A percentile compares a stretch with the other conserved stretches of the same genome.
These are phyloP conservation scores for Cicer bijugum DNA, from an alignment of 306 rosid genomes.

Conservation along the genomic window DNA sequence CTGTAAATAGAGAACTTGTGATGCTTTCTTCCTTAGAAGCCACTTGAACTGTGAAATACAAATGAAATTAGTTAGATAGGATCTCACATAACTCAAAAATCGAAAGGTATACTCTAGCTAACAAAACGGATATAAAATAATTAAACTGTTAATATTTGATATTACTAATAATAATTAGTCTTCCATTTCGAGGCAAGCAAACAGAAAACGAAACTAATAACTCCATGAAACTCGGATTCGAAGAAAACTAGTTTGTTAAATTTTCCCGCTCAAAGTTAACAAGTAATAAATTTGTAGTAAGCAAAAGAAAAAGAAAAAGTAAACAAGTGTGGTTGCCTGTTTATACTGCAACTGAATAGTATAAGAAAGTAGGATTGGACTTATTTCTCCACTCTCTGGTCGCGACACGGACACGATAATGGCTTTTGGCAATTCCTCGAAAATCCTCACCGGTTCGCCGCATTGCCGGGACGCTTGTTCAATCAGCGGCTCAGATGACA, in stretches of 20 bases:
- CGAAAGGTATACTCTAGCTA: background rate
- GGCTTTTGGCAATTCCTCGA: slow-evolving; percentile 75
- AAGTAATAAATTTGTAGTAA: background rate
- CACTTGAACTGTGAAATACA: slow-evolving; percentile 74
- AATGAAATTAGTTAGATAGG: slow-evolving; percentile 38
- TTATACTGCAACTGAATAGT: slow-evolving; percentile 84
- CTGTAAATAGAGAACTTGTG: slow-evolving; percentile 89
- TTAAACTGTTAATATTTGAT: background rate
- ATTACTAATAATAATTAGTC: background rate
- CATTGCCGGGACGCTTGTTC: slow-evolving; percentile 47
- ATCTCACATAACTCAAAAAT: slow-evolving; percentile 22
- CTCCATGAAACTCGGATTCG: slow-evolving; percentile 15
- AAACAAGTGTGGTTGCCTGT: slow-evolving; percentile 59
- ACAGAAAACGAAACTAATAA: background rate
- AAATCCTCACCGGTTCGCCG: slow-evolving; percentile 56
- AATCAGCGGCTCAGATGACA: slow-evolving; percentile 73
- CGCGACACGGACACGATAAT: slow-evolving; percentile 73
- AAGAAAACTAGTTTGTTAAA: background rate
- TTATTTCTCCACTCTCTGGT: slow-evolving; percentile 77
- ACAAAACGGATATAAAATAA: slow-evolving; percentile 3
- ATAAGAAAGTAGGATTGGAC: slow-evolving; percentile 81
- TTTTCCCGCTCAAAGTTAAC: slow-evolving; percentile 14
- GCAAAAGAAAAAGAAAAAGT: background rate
- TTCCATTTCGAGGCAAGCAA: slow-evolving; percentile 4
- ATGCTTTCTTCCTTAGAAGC: slow-evolving; percentile 82